Evolutionary conservation across 75 land plant genomes (phyloP).

Genomic region (Ceratopteris richardii): DNA sequence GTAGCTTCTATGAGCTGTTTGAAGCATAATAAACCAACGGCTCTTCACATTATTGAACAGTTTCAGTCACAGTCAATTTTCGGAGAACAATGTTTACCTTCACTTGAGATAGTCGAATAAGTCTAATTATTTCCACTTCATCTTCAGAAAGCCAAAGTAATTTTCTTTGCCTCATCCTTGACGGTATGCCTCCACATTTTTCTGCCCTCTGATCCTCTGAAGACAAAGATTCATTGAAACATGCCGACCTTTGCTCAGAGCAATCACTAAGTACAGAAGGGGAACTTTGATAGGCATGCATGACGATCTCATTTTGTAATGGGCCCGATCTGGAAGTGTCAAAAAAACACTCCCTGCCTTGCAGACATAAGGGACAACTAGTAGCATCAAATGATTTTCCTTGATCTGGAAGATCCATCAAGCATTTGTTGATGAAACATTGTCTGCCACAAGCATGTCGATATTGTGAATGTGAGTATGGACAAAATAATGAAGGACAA

Average conservation of each 20-base stretch:
- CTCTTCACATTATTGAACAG: no score
- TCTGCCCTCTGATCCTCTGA: not conserved
- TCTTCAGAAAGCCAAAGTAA: slow-evolving; percentile 24
- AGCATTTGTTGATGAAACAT: not conserved
- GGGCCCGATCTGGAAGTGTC: not conserved
- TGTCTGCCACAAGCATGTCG: not conserved
- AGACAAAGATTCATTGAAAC: not conserved
- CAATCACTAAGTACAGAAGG: not conserved
- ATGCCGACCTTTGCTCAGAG: not conserved
- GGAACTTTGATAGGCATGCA: not conserved
- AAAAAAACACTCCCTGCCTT: not conserved
- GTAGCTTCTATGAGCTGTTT: no score
- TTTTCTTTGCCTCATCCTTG: not conserved
- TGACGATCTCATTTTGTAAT: not conserved
- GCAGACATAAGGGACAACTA: not conserved
- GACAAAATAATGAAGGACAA: not conserved
- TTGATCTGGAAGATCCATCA: not conserved
- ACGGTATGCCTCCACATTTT: slow-evolving; percentile 1
- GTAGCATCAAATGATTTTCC: not conserved
- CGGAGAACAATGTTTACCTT: no score
- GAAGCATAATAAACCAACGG: no score
- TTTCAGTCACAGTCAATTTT: no score
- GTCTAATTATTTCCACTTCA: slow-evolving; percentile 15
- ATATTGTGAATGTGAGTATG: not conserved
- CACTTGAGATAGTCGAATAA: slow-evolving; percentile 11